A percentile compares a stretch with the other conserved stretches of the same genome.
phyloP scores from a whole-genome alignment of 371 early-diverging fungal genomes.

The Quaeritorhiza haematococci region DNA sequence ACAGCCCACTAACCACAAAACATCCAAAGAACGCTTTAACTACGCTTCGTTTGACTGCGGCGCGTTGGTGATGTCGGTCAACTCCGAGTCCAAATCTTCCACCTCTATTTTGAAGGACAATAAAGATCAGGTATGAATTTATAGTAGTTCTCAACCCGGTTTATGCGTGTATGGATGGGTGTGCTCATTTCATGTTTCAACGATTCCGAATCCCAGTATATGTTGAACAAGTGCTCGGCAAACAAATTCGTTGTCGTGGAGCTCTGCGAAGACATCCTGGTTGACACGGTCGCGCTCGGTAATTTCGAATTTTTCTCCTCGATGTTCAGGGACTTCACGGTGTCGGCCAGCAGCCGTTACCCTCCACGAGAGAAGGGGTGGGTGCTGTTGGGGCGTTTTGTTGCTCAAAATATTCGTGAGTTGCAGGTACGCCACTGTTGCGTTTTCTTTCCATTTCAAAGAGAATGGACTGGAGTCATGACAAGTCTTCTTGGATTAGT shows the following conservation, averaged over 20 bases:
- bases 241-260: constrained; percentile 74
- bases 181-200: no score
- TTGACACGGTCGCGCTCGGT: constrained; percentile 84
- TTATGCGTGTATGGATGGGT: no score
- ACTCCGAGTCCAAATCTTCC: constrained; percentile 76
- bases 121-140: no score
- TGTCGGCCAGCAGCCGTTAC: constrained; percentile 74
- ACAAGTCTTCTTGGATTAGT: constrained; percentile 35
- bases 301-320: constrained; percentile 96
- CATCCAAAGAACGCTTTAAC: constrained; percentile 86
- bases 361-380: constrained; percentile 76
- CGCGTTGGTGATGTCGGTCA: constrained; percentile 77
- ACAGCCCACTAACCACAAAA: no score
- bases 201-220: constrained; percentile 92
- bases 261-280: constrained; percentile 87
- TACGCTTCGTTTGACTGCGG: constrained; percentile 93
- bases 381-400: constrained; percentile 75
- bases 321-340: constrained; percentile 80
- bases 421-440: constrained; percentile 55
- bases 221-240: constrained; percentile 83
- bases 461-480: background rate
- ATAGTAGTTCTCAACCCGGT: no score
- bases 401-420: constrained; percentile 76
- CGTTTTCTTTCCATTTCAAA: constrained; percentile 4
- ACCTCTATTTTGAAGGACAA: constrained; percentile 78